These are phyloP conservation scores for Sugiyamaella novakii DNA, from an alignment of 1,139 yeast genomes.

Conservation along the genomic window DNA sequence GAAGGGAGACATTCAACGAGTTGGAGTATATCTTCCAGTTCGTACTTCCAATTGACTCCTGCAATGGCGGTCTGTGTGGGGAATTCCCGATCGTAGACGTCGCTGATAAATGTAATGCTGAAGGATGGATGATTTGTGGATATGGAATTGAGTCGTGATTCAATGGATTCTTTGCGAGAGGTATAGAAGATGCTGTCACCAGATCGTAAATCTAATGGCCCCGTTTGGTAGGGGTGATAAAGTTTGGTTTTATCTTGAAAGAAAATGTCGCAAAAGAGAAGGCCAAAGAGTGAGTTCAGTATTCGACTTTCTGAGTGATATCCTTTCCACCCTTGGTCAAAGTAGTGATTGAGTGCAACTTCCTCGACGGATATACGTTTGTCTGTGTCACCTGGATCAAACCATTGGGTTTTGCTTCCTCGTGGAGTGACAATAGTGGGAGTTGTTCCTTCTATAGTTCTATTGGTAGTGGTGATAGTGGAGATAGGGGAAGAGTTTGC, in stretches of 20 bases:
- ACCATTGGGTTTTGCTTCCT: conserved; percentile 17
- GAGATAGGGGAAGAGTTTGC: not conserved
- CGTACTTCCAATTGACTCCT: conserved; percentile 41
- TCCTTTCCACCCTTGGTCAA: conserved; percentile 39
- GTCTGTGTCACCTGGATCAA: conserved; percentile 12
- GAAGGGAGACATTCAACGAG: conserved; percentile 39
- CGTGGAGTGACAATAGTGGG: not conserved
- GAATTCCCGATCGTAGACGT: conserved; percentile 20
- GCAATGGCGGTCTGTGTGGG: conserved; percentile 32
- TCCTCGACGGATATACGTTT: conserved; percentile 39
- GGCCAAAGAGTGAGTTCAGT: conserved; percentile 38
- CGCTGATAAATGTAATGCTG: conserved; percentile 18
- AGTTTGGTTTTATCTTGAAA: conserved; percentile 36
- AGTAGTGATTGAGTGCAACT: conserved; percentile 40
- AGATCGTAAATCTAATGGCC: conserved; percentile 39
- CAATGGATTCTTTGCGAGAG: conserved; percentile 29
- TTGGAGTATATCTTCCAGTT: conserved; percentile 33
- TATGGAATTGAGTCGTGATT: conserved; percentile 26
- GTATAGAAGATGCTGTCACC: conserved; percentile 28
- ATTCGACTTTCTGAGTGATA: conserved; percentile 44
- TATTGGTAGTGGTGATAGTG: not conserved
- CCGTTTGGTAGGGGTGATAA: conserved; percentile 41
- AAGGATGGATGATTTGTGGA: conserved; percentile 16
- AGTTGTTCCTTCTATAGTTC: not conserved
- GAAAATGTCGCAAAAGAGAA: conserved; percentile 40